These are phyloP conservation scores for Berberis vulgaris DNA, from an alignment of 164 flowering plant genomes.

Conservation along the genomic window DNA sequence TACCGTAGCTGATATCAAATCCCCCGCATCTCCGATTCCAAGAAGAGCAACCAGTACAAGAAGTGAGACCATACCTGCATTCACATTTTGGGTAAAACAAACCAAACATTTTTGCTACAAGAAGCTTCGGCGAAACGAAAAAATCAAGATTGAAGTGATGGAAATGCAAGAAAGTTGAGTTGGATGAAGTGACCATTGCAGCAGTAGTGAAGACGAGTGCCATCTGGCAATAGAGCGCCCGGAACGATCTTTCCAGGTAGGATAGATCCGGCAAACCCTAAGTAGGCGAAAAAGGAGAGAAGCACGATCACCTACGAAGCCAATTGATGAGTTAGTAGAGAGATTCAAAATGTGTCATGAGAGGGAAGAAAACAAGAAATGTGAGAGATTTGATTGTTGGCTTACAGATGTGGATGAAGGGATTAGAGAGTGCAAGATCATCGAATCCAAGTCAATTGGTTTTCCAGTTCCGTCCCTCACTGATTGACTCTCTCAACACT, in stretches of 20 bases:
- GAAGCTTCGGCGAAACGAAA: background rate
- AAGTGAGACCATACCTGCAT: slow-evolving; percentile 57
- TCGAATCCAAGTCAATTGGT: slow-evolving; percentile 32
- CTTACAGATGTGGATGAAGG: slow-evolving; percentile 65
- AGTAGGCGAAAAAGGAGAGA: slow-evolving; percentile 42
- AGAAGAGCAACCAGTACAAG: slow-evolving; percentile 46
- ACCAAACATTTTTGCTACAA: too few relatives aligned
- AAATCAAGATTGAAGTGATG: background rate
- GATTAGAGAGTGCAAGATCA: slow-evolving; percentile 26
- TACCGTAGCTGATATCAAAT: slow-evolving; percentile 63
- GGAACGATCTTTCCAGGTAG: slow-evolving; percentile 72
- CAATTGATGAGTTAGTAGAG: background rate
- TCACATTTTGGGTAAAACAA: background rate
- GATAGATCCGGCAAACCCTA: slow-evolving; percentile 57
- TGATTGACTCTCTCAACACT: too few relatives aligned
- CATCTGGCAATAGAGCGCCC: slow-evolving; percentile 60
- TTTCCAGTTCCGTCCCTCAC: too few relatives aligned
- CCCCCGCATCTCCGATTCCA: slow-evolving; percentile 39
- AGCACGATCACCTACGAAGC: slow-evolving; percentile 42
- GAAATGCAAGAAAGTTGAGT: background rate
- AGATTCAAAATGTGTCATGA: background rate
- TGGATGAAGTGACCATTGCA: slow-evolving; percentile 57
- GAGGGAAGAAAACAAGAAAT: background rate
- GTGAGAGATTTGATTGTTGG: background rate
- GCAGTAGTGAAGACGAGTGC: slow-evolving; percentile 66